Base-by-base conservation (phyloP, 192 early-diverging fungal genomes). In the Podila epigama region DNA sequence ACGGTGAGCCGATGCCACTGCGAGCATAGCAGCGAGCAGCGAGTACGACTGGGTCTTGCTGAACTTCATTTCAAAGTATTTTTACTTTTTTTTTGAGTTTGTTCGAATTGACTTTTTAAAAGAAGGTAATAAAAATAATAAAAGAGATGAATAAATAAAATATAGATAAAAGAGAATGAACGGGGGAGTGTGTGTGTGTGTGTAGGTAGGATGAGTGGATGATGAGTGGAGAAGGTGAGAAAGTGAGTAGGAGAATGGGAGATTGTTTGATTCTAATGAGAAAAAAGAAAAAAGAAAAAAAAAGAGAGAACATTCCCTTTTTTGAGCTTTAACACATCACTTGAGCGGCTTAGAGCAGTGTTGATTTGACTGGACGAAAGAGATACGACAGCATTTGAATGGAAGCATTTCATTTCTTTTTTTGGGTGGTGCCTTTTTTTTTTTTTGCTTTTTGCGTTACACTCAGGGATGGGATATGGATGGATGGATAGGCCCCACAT, bases 1-100 rank as follows among this genome's bases (percentile, higher is more conserved):
- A 25, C 69, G 78, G 42, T 71, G 78, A 16, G 69, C 69, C 15
- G 63, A 44, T 3, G 41, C 68, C 9, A 67, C 58, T 13, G 58
- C 69, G 31, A 79, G 40, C 63, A 63, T 60, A 40, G 63, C 78
- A 3, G 68, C 60, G n/a, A 77, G 32, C 54, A 63, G 44, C 41
- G 69, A 66, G 54, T 69, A 70, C 15, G 73, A 70, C 33, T 67
- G 53, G 48, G 68, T 63, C 68, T 70, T 67, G 27, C 61, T 58
- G 64, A 69, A 56, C 66, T 70, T 77, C 72, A 70, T 67, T 35
- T 28, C 60, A 40, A n/a, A 28, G 6, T 35, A 5, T 36, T 63
- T 68, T 55, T 40, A 13, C 40, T 48, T 52, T 34, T 58, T 64
- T 42, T 53, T 50, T 22, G 60, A 34, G 41, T 59, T 56, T 18